Base-by-base conservation (phyloP, 2,329 filamentous ascomycete genomes). In the Huntiella savannae region DNA sequence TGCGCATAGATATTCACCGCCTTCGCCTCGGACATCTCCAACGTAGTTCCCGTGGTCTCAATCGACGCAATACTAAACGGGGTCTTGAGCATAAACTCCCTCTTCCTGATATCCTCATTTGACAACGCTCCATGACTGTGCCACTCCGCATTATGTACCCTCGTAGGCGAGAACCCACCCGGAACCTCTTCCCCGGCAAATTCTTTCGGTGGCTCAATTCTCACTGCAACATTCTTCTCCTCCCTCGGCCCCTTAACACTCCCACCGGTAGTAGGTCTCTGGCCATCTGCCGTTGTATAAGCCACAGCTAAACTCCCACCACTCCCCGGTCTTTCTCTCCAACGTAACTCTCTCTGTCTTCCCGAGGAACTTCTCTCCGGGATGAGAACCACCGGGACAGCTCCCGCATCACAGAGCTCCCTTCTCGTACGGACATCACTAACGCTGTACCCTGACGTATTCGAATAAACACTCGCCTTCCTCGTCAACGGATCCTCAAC, bases 1-100 rank as follows among this genome's bases (percentile, higher is more conserved):
- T 79, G 75, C 15, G 71, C 67, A 52, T 70, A 77, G 53, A 79
- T 73, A 50, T 67, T 74, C 47, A 79, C 67, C 35, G 71, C 73
- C 55, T 71, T 60, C 33, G 75, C 75, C 59, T 79, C 74, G 1
- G 74, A 75, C 36, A 79, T 68, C 52, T 77, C 75, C 3, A 66
- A 64, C 2, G 71, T 75, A n/a, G 75, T 77, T 33, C 65, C 69
- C 34, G 63, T 70, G n/a, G 73, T 75, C 46, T 77, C 75, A 41
- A 77, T 65, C 0, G 75, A 79, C 1, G 65, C 63, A 48, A 73
- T 62, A 1, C 75, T 79, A 53, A 79, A 78, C 3, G 75, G 75
- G 0, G 75, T 49, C 35, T 43, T 49, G 22, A 49, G 22, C 48
- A 49, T 49, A 15, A 46, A 13, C 28, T 49, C 48, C 11, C 48